Base-by-base conservation (phyloP, 352 stramenopile genomes). In the Pythium volutum region DNA sequence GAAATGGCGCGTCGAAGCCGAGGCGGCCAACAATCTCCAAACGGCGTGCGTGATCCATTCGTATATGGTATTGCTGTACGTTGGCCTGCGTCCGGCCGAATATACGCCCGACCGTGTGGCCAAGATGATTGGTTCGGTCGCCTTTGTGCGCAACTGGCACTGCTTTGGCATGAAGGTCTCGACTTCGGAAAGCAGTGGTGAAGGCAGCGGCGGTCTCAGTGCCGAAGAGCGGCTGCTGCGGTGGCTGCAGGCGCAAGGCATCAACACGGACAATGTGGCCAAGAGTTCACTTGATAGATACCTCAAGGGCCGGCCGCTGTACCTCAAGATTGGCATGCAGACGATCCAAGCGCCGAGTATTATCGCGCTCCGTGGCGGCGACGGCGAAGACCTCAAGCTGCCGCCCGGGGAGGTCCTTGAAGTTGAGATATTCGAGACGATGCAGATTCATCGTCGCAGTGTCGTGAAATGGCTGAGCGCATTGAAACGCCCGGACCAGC, bases 111-210 rank as follows among this genome's bases (percentile, higher is more conserved):
- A 89, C 20, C 81, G 84, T 20, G 71, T 96, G 14, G 79, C 80
- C 0, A 66, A 74, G 22, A 79, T 96, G 67, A 76, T 96, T 43
- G 87, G 87, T 5, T 93, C 85, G 15, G 77, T 97, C 42, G 84
- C 83, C 9, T 96, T 93, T 36, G 82, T 97, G 26, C 84, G 88
- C 23, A 97, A 96, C 62, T 97, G 88, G 88, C 88, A 97, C 65
- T 93, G 88, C 61, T 97, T 97, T 59, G 88, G 88, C 0, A 91
- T 95, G 81, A 88, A 88, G 29, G 66, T 95, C 4, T 90, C 84
- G 6, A 62, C 70, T 1, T 80, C 84, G 43, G 67, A 62, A 50
- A 51, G 52, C 26, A 75, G 77, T 36, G 59, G 86, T 41, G 31
- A 36, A 36, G 14, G 31, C 31, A 80, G 75, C 38, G 63, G 66